Percentiles rank a stretch among this genome's conserved stretches.
phyloP scores from a whole-genome alignment of 2,329 filamentous ascomycete genomes.

The Fusarium foetens region DNA sequence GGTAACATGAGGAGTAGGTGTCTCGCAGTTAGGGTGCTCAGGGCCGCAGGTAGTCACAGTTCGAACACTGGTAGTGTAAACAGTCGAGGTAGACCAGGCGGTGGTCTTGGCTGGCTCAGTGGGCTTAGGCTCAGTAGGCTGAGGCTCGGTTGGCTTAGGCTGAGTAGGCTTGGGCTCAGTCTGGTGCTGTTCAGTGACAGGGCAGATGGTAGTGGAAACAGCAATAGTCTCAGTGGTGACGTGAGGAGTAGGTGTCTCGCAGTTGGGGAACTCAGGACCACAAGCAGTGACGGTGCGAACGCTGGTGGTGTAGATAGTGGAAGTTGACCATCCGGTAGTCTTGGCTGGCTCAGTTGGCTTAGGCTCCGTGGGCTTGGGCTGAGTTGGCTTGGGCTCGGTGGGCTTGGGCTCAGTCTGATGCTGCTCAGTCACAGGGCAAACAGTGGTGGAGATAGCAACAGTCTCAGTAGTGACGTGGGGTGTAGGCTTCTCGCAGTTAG shows the following conservation, averaged over 20 bases:
- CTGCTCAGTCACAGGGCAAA: slow-evolving; percentile 32
- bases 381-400: slow-evolving; percentile 1
- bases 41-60: slow-evolving; percentile 31
- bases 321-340: slow-evolving; percentile 27
- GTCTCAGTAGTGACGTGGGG: slow-evolving; percentile 33
- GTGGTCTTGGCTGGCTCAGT: background rate
- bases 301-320: slow-evolving; percentile 32
- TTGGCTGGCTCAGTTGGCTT: background rate
- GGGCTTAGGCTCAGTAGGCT: background rate
- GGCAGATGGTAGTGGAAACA: slow-evolving; percentile 30
- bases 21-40: background rate
- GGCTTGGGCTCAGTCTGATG: slow-evolving; percentile 8
- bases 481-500: slow-evolving; percentile 7
- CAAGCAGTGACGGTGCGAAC: slow-evolving; percentile 35
- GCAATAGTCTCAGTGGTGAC: slow-evolving; percentile 18
- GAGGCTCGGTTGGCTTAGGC: background rate
- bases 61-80: slow-evolving; percentile 35
- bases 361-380: background rate
- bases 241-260: slow-evolving; percentile 7
- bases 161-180: background rate
- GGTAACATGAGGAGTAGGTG: slow-evolving; percentile 4
- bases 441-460: slow-evolving; percentile 21
- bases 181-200: slow-evolving; percentile 24
- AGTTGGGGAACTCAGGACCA: background rate
- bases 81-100: slow-evolving; percentile 16